These are phyloP conservation scores for Leonotis leonurus DNA, from an alignment of 257 asterid species.

Conservation along the genomic window DNA sequence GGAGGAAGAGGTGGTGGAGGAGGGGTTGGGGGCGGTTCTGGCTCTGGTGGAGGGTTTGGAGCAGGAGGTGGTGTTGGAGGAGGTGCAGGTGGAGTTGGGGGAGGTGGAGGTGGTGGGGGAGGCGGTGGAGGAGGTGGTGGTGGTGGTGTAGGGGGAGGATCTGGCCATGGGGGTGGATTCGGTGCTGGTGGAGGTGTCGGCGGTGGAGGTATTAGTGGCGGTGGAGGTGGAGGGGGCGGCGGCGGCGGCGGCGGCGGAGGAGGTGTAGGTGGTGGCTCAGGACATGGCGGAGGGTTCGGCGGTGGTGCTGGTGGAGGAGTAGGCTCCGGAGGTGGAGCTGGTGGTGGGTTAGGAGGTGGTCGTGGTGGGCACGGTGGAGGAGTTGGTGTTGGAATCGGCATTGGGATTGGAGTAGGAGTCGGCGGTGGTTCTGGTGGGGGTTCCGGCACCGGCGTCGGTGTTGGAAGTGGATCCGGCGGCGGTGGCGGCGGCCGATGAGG, in stretches of 20 bases:
- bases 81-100: slow-evolving; percentile 22
- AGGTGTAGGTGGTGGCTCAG: slow-evolving; percentile 31
- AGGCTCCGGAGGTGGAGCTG: too few relatives aligned
- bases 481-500: slow-evolving; percentile 20
- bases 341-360: too few relatives aligned
- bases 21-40: slow-evolving; percentile 24
- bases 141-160: slow-evolving; percentile 29
- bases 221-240: slow-evolving; percentile 30
- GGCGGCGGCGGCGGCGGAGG: slow-evolving; percentile 29
- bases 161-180: slow-evolving; percentile 28
- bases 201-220: slow-evolving; percentile 17
- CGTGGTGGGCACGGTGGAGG: slow-evolving; percentile 29
- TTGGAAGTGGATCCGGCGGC: slow-evolving; percentile 27
- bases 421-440: slow-evolving; percentile 30
- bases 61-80: slow-evolving; percentile 30
- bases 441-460: slow-evolving; percentile 25
- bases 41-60: slow-evolving; percentile 21
- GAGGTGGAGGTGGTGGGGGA: slow-evolving; percentile 21
- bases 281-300: too few relatives aligned
- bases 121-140: slow-evolving; percentile 29
- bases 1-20: slow-evolving; percentile 26
- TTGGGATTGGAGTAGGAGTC: slow-evolving; percentile 33
- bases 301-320: too few relatives aligned
- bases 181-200: slow-evolving; percentile 35
- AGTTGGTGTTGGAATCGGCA: slow-evolving; percentile 25